Conservation (phyloP, 2,329 filamentous ascomycete species). For the Sarocladium brachiariae region DNA sequence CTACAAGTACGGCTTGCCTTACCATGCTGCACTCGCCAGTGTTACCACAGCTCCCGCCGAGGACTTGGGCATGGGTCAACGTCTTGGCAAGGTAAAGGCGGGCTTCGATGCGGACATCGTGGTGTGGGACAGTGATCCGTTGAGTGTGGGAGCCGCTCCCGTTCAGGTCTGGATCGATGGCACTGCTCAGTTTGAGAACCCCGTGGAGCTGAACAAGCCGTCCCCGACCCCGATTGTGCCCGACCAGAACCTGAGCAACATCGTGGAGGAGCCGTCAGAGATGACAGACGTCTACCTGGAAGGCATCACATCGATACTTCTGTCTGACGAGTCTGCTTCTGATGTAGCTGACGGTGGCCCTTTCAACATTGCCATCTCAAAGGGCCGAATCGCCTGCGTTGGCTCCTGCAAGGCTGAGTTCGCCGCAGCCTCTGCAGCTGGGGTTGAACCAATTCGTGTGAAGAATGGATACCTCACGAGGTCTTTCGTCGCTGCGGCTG, state of each 20-base stretch:
- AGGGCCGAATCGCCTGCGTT: conserved; percentile 49
- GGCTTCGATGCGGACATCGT: conserved; percentile 47
- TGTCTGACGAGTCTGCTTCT: conserved; percentile 35
- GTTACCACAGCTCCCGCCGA: conserved; percentile 55
- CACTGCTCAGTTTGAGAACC: conserved; percentile 44
- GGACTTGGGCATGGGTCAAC: conserved; percentile 48
- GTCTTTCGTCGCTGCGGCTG: conserved; percentile 54
- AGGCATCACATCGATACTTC: conserved; percentile 44
- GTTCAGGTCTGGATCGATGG: conserved; percentile 60
- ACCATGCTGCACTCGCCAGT: conserved; percentile 50
- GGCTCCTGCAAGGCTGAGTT: conserved; percentile 44
- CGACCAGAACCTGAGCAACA: conserved; percentile 31
- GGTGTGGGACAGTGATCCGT: conserved; percentile 57
- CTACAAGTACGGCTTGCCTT: conserved; percentile 53
- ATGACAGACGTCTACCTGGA: conserved; percentile 44
- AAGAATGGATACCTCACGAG: conserved; percentile 54
- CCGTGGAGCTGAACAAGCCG: conserved; percentile 48
- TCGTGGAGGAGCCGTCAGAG: conserved; percentile 33
- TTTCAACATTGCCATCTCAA: conserved; percentile 43
- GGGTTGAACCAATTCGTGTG: conserved; percentile 37
- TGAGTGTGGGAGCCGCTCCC: conserved; percentile 52
- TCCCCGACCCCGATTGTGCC: conserved; percentile 29
- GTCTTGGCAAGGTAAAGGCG: conserved; percentile 54
- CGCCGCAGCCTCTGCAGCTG: conserved; percentile 24
- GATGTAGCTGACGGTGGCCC: conserved; percentile 21